Conservation (phyloP, 352 stramenopile genomes). For the Globisporangium acanthophoron region DNA sequence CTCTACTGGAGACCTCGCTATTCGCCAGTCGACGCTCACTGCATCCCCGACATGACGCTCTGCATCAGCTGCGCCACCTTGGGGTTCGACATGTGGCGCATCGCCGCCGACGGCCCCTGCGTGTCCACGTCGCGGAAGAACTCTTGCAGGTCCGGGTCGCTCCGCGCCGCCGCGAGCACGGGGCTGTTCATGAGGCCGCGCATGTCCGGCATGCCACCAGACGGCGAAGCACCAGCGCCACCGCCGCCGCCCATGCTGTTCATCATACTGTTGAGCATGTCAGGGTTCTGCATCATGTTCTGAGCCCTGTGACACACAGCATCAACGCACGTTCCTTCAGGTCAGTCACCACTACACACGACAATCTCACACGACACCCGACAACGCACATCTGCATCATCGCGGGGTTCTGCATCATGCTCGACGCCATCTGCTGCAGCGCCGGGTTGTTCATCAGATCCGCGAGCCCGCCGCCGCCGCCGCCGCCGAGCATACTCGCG, state of each 20-base stretch:
- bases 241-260: conserved; percentile 35
- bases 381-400: conserved; percentile 85
- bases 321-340: not conserved
- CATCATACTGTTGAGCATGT: conserved; percentile 78
- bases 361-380: not conserved
- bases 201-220: conserved; percentile 64
- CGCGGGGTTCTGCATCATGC: conserved; percentile 88
- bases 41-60: conserved; percentile 63
- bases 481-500: conserved; percentile 67
- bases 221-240: conserved; percentile 8
- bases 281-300: conserved; percentile 89
- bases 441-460: conserved; percentile 81
- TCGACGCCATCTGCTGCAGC: conserved; percentile 85
- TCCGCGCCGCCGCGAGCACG: conserved; percentile 59
- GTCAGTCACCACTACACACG: not conserved
- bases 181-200: conserved; percentile 69
- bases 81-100: conserved; percentile 86
- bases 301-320: conserved; percentile 42
- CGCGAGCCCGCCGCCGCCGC: conserved; percentile 54
- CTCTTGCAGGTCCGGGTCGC: conserved; percentile 66
- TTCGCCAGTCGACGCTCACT: conserved; percentile 7
- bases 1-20: not conserved
- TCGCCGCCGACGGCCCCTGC: conserved; percentile 69
- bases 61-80: conserved; percentile 81
- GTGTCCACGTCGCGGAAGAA: conserved; percentile 81